A percentile compares a stretch with the other conserved stretches of the same genome.
Conservation (phyloP, 495 filamentous ascomycete species). For the Xylaria grammica region DNA sequence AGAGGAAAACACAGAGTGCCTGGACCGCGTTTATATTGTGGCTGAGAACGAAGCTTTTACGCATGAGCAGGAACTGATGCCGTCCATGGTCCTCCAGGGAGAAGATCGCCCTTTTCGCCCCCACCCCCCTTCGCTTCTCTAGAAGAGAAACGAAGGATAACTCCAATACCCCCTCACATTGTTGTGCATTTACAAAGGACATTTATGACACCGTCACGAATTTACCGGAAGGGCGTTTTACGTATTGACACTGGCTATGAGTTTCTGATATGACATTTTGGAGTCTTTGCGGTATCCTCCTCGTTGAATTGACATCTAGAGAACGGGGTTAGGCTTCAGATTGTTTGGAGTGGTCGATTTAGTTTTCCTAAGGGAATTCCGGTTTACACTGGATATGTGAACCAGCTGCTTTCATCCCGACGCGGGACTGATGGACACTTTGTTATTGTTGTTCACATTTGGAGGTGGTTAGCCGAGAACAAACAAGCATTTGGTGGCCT, state of each 20-base stretch:
- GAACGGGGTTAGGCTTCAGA: conserved; percentile 5
- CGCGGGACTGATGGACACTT: background rate
- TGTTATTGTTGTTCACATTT: background rate
- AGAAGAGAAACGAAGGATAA: too few relatives aligned
- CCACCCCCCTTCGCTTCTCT: too few relatives aligned
- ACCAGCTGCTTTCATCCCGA: background rate
- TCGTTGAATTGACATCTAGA: conserved; percentile 4
- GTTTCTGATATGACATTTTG: background rate
- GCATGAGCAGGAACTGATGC: conserved; percentile 37
- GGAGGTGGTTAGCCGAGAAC: background rate
- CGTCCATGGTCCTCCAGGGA: background rate
- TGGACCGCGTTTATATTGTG: conserved; percentile 62
- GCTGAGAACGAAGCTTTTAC: conserved; percentile 58
- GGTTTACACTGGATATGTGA: background rate
- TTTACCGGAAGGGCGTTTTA: conserved; percentile 12
- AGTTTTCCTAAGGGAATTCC: background rate
- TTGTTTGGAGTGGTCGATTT: background rate
- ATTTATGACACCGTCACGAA: conserved; percentile 16
- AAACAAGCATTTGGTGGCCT: background rate
- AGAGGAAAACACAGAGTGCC: conserved; percentile 57
- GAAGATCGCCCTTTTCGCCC: too few relatives aligned
- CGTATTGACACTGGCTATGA: background rate
- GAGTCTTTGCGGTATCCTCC: conserved; percentile 8
- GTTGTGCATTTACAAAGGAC: background rate
- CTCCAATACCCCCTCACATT: too few relatives aligned